A percentile compares a stretch with the other conserved stretches of the same genome.
Conservation (phyloP, 495 filamentous ascomycete species). For the Physcia stellaris region DNA sequence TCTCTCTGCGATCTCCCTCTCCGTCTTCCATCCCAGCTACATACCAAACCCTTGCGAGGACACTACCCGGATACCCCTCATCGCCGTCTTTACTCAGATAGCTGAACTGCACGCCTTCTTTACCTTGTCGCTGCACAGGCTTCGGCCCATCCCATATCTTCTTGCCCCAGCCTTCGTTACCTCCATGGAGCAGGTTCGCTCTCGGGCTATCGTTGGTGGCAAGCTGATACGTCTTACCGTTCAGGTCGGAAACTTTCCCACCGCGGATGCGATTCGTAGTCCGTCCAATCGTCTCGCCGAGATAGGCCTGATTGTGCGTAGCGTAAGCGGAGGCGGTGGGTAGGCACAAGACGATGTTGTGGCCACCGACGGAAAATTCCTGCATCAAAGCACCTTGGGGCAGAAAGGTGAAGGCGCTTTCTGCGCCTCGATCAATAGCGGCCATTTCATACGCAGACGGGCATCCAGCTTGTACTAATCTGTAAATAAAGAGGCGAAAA, state of each 20-base stretch:
- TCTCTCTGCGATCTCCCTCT: no score
- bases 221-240: constrained; percentile 55
- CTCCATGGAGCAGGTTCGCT: constrained; percentile 72
- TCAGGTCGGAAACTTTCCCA: constrained; percentile 57
- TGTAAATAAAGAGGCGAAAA: neutral
- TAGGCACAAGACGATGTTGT: constrained; percentile 83
- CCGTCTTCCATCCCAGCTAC: constrained; percentile 54
- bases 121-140: constrained; percentile 49
- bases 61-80: constrained; percentile 74
- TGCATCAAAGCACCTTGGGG: constrained; percentile 83
- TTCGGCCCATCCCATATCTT: constrained; percentile 64
- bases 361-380: constrained; percentile 56
- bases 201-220: constrained; percentile 50
- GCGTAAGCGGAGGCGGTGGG: constrained; percentile 58
- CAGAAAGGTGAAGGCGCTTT: constrained; percentile 48
- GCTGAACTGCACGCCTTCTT: constrained; percentile 62
- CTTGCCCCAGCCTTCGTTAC: constrained; percentile 72
- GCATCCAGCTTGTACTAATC: no score
- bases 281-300: constrained; percentile 88
- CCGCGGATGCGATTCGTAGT: constrained; percentile 74
- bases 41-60: constrained; percentile 69
- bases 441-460: constrained; percentile 4
- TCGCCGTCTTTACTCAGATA: constrained; percentile 63
- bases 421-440: constrained; percentile 6
- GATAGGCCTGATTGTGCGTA: constrained; percentile 59